Evolutionary conservation across 306 rosid genomes (phyloP), one percentile per base, ranked within the genome.

Genomic region (Adenanthera pavonina): DNA sequence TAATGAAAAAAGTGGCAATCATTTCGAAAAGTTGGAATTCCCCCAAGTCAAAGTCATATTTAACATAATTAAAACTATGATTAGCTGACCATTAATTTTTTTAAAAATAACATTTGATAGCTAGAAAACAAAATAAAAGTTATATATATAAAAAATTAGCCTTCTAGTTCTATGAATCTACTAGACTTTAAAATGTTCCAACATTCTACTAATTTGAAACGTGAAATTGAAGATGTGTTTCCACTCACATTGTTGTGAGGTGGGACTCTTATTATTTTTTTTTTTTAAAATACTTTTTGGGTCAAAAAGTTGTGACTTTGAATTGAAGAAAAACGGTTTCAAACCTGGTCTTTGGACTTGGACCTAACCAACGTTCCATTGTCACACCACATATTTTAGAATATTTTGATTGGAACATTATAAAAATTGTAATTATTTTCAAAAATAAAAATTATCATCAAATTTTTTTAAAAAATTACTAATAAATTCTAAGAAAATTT

Each of bases 261-360:
- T 52, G 44, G 35, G 46, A 6, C 40, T 36, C 25, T 35, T 14
- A 25, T 35, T 10, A 35, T 0, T 59, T 5, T 0, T 17, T 54
- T 12, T 60, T 25, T 60, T n/a, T n/a, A n/a, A n/a, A n/a, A n/a
- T n/a, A n/a, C n/a, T n/a, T 11, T 30, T 60, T 25, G 40, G 36
- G 66, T 60, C 66, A 60, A 60, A 60, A 60, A 60, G 66, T 60
- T 60, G 66, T 60, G 66, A 65, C 46, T 62, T 62, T 62, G 9
- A 11, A 17, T 33, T 34, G 68, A 62, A 62, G 19, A 36, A 65
- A 36, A 47, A 36, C 69, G 69, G 46, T 40, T 35, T 36, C 12
- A 16, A 65, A 65, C 25, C 6, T 1, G 0, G 49, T 67, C 51
- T 19, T n/a, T 67, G 72, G 72, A 67, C 51, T 40, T 67, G 34